Evolutionary conservation across 768 basidiomycete genomes (phyloP).

Genomic region (Naganishia antarctica): DNA sequence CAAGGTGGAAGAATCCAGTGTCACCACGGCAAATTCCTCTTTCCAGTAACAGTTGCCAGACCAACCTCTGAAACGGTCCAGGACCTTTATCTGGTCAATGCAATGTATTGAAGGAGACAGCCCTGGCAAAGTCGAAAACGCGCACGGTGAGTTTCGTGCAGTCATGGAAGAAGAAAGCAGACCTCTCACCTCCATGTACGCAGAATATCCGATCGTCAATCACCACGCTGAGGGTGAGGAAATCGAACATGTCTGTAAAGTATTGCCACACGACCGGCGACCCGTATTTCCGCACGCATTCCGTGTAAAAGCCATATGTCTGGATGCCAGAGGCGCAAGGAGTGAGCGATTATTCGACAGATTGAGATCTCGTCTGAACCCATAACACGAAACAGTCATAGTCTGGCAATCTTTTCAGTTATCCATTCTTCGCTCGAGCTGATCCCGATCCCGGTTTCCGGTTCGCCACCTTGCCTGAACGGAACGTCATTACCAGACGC

Average conservation of each 20-base stretch:
- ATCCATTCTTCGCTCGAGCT: conserved; percentile 20
- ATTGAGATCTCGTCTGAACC: neutral
- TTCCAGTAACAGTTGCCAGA: neutral
- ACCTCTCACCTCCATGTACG: conserved; percentile 80
- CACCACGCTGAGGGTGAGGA: conserved; percentile 90
- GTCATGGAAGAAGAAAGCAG: neutral
- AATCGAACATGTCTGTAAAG: conserved; percentile 99
- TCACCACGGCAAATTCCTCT: neutral
- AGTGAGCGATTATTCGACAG: neutral
- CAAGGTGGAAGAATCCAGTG: conserved; percentile 25
- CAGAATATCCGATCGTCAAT: conserved; percentile 99
- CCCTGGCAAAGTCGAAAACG: conserved; percentile 53
- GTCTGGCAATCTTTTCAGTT: conserved; percentile 7
- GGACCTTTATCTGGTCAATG: conserved; percentile 98
- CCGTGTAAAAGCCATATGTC: conserved; percentile 99
- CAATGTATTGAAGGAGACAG: conserved; percentile 97
- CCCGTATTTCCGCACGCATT: conserved; percentile 96
- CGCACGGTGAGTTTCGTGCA: neutral
- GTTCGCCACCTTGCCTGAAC: neutral
- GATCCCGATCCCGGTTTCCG: neutral
- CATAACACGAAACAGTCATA: neutral
- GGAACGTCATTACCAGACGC: conserved; percentile 5
- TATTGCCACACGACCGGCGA: conserved; percentile 96
- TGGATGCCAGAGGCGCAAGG: conserved; percentile 48
- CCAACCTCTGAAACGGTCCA: conserved; percentile 92